Evolutionary conservation across 164 flowering plant genomes (phyloP), one percentile per base, ranked within the genome.

Genomic region (Saururus chinensis): DNA sequence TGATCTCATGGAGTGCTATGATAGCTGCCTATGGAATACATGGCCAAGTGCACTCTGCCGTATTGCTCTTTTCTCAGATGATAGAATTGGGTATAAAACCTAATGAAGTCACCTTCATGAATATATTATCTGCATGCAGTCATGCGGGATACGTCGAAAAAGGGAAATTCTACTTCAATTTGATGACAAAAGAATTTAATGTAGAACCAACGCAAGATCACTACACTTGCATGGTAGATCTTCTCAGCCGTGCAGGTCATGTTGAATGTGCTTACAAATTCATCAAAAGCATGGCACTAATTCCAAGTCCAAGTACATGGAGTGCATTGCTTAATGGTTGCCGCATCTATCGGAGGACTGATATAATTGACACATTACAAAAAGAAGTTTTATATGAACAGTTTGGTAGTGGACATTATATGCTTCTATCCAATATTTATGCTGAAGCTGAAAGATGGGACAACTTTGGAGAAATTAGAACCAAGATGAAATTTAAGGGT

Each of bases 1-100:
- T 84, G 40, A 87, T 79, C 0, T 77, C 96, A 19, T 91, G 96
- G 96, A 88, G 86, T 76, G 75, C 76, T 54, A 85, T 88, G 84
- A 82, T 88, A 54, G 79, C 72, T 37, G 81, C 84, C 56, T 86
- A 84, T 63, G 96, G 90, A 9, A 68, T 71, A 51, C 95, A 88
- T 60, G 96, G 98, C 19, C 69, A 66, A 52, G 54, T 81, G 0
- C 63, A 71, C 24, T 64, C 51, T 48, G 85, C 87, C 9, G 70
- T 82, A 57, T 75, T 78, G 4, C 70, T 82, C 13, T 86, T 86
- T 53, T 59, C 63, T 57, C 69, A 76, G 64, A 91, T 91, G 98
- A 66, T 81, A 9, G 74, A 74, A 53, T 73, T 72, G 9, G 86
- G 88, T 14, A 72, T 72, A 60, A 78, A 66, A 56, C 98, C 98